A percentile compares a stretch with the other conserved stretches of the same genome.
These are phyloP conservation scores for Cladorrhinum sp. DNA, from an alignment of 2,329 filamentous ascomycete genomes.

Conservation along the genomic window DNA sequence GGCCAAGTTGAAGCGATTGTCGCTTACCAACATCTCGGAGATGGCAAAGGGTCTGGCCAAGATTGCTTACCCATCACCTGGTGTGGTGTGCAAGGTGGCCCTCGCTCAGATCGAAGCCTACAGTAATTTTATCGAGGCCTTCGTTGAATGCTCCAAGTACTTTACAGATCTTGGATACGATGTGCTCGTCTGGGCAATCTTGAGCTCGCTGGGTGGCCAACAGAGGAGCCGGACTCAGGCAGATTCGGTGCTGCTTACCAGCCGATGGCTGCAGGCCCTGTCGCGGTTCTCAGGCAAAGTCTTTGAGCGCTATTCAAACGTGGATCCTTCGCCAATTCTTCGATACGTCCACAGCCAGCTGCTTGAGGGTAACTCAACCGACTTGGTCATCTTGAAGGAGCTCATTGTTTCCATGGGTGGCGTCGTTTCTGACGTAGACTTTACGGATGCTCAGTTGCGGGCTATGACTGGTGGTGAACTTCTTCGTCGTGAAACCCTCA, in stretches of 20 bases:
- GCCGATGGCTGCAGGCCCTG: conserved; percentile 85
- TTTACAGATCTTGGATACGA: conserved; percentile 93
- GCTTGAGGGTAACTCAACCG: conserved; percentile 76
- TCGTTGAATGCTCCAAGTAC: conserved; percentile 91
- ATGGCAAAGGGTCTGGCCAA: conserved; percentile 90
- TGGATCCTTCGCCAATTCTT: conserved; percentile 80
- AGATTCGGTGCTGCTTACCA: conserved; percentile 68
- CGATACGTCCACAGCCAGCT: conserved; percentile 89
- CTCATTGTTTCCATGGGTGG: conserved; percentile 91
- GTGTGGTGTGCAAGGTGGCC: conserved; percentile 84
- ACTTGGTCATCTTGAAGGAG: conserved; percentile 87
- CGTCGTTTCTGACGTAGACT: conserved; percentile 79
- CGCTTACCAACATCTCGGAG: conserved; percentile 76
- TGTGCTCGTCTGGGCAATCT: conserved; percentile 85
- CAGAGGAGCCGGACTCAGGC: conserved; percentile 61
- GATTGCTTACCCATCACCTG: conserved; percentile 85
- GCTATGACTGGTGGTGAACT: conserved; percentile 84
- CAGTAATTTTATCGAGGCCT: conserved; percentile 88
- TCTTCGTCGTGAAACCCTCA: conserved; percentile 75
- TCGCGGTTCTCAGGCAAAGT: conserved; percentile 89
- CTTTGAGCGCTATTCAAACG: conserved; percentile 78
- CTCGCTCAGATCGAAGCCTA: conserved; percentile 91
- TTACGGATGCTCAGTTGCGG: conserved; percentile 82
- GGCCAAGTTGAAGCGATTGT: conserved; percentile 83
- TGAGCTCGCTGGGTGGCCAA: conserved; percentile 66